A percentile compares a stretch with the other conserved stretches of the same genome.
phyloP scores from a whole-genome alignment of 2,329 filamentous ascomycete genomes.

The Pochonia chlamydosporia region DNA sequence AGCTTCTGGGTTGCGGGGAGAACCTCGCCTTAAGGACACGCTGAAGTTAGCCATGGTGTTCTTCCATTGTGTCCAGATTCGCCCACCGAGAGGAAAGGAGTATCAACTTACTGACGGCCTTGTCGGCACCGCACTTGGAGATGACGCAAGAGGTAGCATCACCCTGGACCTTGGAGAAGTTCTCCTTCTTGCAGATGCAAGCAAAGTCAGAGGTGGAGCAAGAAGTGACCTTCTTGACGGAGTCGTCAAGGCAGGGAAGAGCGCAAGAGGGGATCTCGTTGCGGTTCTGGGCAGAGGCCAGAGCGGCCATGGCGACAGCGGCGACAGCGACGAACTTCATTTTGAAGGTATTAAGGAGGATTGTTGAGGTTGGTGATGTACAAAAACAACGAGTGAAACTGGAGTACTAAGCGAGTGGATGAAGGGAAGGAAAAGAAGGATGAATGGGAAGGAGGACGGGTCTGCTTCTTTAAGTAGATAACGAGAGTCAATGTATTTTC shows the following conservation, averaged over 20 bases:
- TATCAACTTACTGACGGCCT: slow-evolving; percentile 30
- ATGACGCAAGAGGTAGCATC: slow-evolving; percentile 30
- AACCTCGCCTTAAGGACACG: slow-evolving; percentile 29
- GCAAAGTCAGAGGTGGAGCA: slow-evolving; percentile 27
- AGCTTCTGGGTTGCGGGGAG: slow-evolving; percentile 30
- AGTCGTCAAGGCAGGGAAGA: slow-evolving; percentile 27
- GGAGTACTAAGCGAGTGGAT: slow-evolving; percentile 24
- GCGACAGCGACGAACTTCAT: slow-evolving; percentile 32
- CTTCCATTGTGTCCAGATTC: background rate
- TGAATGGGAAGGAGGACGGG: slow-evolving; percentile 10
- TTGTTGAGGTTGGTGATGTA: slow-evolving; percentile 5
- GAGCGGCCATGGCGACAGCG: slow-evolving; percentile 26
- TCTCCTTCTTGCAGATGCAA: slow-evolving; percentile 25
- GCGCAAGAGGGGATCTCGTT: slow-evolving; percentile 33
- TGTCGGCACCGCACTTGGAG: slow-evolving; percentile 27
- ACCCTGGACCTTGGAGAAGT: slow-evolving; percentile 25
- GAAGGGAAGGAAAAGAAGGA: slow-evolving; percentile 8
- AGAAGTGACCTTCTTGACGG: slow-evolving; percentile 22
- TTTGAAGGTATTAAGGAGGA: slow-evolving; percentile 16
- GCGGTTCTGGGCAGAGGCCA: slow-evolving; percentile 27
- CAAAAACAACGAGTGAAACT: slow-evolving; percentile 24
- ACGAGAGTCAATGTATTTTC: background rate
- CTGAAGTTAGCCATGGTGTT: slow-evolving; percentile 3
- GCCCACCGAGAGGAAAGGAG: background rate
- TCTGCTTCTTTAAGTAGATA: slow-evolving; percentile 24